These are phyloP conservation scores for Pseudogymnoascus sp. DNA, from an alignment of 2,329 filamentous ascomycete species.

Conservation along the genomic window DNA sequence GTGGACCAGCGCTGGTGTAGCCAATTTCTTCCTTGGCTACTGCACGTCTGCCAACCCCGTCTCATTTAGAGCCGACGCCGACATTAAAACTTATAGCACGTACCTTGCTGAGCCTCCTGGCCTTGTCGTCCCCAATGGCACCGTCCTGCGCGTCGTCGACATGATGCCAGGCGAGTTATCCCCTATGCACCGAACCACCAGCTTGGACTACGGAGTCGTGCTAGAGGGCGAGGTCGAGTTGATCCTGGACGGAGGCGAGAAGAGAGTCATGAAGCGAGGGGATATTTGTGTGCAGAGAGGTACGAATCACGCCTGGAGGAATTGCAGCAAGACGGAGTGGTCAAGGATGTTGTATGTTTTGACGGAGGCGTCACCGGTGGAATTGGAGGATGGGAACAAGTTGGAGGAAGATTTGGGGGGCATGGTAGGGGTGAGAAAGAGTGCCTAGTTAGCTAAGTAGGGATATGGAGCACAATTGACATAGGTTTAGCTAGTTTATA, in stretches of 20 bases:
- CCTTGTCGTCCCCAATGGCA: constrained; percentile 16
- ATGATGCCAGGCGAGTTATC: constrained; percentile 18
- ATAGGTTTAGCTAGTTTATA: background rate
- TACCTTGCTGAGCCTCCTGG: constrained; percentile 20
- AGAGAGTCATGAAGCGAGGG: constrained; percentile 32
- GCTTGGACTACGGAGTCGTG: constrained; percentile 37
- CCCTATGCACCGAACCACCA: constrained; percentile 38
- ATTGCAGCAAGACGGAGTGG: constrained; percentile 19
- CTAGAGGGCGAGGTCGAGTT: constrained; percentile 35
- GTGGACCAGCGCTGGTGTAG: constrained; percentile 14
- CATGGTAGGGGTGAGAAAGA: constrained; percentile 15
- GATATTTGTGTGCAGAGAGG: constrained; percentile 39
- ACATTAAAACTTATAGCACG: constrained; percentile 16
- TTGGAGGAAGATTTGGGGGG: constrained; percentile 17
- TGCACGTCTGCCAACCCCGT: constrained; percentile 20
- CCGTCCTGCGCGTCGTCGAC: constrained; percentile 23
- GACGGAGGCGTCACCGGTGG: constrained; percentile 12
- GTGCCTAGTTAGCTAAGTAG: background rate
- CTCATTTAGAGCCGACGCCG: constrained; percentile 11
- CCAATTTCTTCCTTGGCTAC: constrained; percentile 24
- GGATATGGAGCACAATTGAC: background rate
- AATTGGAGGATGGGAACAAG: constrained; percentile 2
- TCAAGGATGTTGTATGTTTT: constrained; percentile 26
- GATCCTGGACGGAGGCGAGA: constrained; percentile 36
- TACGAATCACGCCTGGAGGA: constrained; percentile 38